A percentile compares a stretch with the other conserved stretches of the same genome.
Evolutionary conservation across 1,139 yeast genomes (phyloP).

Genomic region (Suhomyces chickasaworum): DNA sequence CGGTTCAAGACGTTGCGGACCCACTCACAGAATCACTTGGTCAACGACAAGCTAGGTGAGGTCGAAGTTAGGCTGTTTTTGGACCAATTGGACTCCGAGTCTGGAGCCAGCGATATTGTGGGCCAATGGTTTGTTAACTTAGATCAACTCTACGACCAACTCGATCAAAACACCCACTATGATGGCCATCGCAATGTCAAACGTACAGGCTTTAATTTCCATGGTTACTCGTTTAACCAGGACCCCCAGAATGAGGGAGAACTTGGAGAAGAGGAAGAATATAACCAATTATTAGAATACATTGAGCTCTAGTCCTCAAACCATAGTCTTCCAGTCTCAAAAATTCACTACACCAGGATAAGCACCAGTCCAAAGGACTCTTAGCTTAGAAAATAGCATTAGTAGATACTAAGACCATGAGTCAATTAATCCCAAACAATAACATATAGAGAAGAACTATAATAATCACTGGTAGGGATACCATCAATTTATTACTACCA

Average conservation of each 20-base stretch:
- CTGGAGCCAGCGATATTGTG: constrained; percentile 15
- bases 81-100: constrained; percentile 18
- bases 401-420: too few relatives aligned
- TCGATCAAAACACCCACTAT: constrained; percentile 15
- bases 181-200: constrained; percentile 17
- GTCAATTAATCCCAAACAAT: too few relatives aligned
- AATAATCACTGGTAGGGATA: too few relatives aligned
- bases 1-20: constrained; percentile 32
- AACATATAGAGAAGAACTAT: too few relatives aligned
- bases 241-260: constrained; percentile 11
- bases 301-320: constrained; percentile 17
- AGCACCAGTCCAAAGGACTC: too few relatives aligned
- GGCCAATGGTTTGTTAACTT: constrained; percentile 23
- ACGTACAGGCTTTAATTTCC: constrained; percentile 25
- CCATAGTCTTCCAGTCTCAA: too few relatives aligned
- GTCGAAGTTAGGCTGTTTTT: constrained; percentile 26
- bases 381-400: too few relatives aligned
- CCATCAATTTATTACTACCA: too few relatives aligned
- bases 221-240: constrained; percentile 13
- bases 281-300: constrained; percentile 22
- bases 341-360: too few relatives aligned
- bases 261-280: constrained; percentile 21
- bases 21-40: constrained; percentile 27
- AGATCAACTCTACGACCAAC: constrained; percentile 17
- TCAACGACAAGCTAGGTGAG: constrained; percentile 24